Base-by-base conservation (phyloP, 306 rosid genomes). In the Quercus aquifolioides region DNA sequence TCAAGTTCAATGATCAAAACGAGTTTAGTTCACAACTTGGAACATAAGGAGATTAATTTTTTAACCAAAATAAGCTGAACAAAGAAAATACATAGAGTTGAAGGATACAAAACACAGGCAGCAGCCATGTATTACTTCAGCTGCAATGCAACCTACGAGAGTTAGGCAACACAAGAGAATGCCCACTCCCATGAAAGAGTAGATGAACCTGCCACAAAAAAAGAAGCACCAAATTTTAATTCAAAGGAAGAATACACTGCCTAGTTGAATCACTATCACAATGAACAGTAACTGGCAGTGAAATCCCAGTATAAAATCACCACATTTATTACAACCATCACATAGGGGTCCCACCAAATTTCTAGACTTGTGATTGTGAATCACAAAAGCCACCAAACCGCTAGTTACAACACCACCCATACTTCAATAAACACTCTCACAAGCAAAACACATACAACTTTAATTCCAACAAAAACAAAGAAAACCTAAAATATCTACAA, bases 101-200 rank as follows among this genome's bases (percentile, higher is more conserved):
- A 19, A 74, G 99, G 99, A 96, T 93, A 93, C 99, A 84, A 93
- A 96, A 86, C 98, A 96, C 69, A 96, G 86, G 89, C 97, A 93
- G 89, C 92, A 96, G 69, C 97, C 90, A 75, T 86, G 88, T 75
- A 93, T 77, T 76, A 90, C 82, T 87, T 91, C 98, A 76, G 98
- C 97, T 17, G 99, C 99, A 81, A 91, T 81, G 84, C 98, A 96
- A 65, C 99, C 98, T 71, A 89, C 76, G 84, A 91, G 85, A 78
- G 94, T 81, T 74, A 89, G 74, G 83, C 87, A 88, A 84, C 94
- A 89, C 81, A 96, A 62, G 76, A 91, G 49, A 74, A 90, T 71
- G 25, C 99, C 99, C 77, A 93, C 83, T 64, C 94, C 94, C 99
- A 90, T 89, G 83, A 90, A 96, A 81, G 88, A 86, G 77, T 90